Evolutionary conservation across 1,284 basidiomycete species (phyloP).

Genomic region (Papiliotrema terrestris): DNA sequence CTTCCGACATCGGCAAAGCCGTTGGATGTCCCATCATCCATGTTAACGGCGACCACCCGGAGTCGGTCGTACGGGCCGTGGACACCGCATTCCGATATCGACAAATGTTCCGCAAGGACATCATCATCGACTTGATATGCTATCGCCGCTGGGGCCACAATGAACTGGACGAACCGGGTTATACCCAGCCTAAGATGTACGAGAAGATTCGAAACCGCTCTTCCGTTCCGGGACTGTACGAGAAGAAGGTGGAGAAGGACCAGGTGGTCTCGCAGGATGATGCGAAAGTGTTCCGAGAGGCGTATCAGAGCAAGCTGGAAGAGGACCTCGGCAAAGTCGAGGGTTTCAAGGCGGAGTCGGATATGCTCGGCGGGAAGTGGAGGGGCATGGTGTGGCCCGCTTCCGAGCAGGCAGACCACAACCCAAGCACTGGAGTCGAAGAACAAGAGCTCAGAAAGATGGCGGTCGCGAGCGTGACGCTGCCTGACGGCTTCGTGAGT

Average conservation of each 20-base stretch:
- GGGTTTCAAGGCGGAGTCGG: slow-evolving; percentile 54
- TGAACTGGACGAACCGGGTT: slow-evolving; percentile 79
- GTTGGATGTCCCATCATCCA: slow-evolving; percentile 84
- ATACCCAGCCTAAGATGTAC: slow-evolving; percentile 87
- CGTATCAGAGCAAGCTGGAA: slow-evolving; percentile 63
- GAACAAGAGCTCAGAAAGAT: slow-evolving; percentile 56
- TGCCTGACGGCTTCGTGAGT: slow-evolving; percentile 72
- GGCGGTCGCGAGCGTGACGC: slow-evolving; percentile 65
- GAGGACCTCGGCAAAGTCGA: slow-evolving; percentile 57
- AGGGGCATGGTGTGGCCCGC: slow-evolving; percentile 67
- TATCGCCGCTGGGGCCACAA: slow-evolving; percentile 80
- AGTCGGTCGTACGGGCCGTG: slow-evolving; percentile 76
- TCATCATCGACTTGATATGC: slow-evolving; percentile 81
- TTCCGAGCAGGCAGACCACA: slow-evolving; percentile 53
- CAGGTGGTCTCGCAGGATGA: slow-evolving; percentile 56
- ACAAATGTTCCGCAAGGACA: slow-evolving; percentile 78
- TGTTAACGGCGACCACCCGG: slow-evolving; percentile 84
- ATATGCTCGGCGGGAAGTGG: slow-evolving; percentile 64
- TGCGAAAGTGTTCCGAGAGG: slow-evolving; percentile 55
- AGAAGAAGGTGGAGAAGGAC: slow-evolving; percentile 67
- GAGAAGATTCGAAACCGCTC: slow-evolving; percentile 70
- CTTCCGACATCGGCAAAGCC: slow-evolving; percentile 82
- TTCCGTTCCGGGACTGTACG: slow-evolving; percentile 77
- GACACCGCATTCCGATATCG: slow-evolving; percentile 77
- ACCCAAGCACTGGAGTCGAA: slow-evolving; percentile 68